phyloP scores from a whole-genome alignment of 2,329 filamentous ascomycete genomes.

The Tolypocladium pustulatum region DNA sequence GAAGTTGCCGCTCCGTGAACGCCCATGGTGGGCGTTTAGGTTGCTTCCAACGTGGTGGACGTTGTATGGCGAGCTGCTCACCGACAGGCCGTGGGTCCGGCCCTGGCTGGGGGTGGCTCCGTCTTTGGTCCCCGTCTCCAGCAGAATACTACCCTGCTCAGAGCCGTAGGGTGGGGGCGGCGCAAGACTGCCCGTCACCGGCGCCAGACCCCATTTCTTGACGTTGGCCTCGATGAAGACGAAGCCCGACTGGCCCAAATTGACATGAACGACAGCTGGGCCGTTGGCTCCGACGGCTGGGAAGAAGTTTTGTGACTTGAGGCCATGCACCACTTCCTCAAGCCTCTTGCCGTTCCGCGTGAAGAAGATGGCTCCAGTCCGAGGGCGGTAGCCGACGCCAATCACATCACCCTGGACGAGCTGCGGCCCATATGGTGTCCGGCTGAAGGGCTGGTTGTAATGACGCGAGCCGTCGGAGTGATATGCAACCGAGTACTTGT shows the following conservation, averaged over 20 bases:
- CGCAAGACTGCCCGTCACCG: slow-evolving; percentile 88
- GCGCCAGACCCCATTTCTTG: slow-evolving; percentile 97
- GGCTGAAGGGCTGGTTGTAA: slow-evolving; percentile 83
- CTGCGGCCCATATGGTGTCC: slow-evolving; percentile 69
- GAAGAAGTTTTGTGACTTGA: slow-evolving; percentile 95
- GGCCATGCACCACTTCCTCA: slow-evolving; percentile 84
- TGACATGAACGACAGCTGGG: slow-evolving; percentile 86
- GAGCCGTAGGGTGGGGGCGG: slow-evolving; percentile 94
- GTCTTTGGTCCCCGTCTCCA: slow-evolving; percentile 71
- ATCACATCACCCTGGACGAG: slow-evolving; percentile 93
- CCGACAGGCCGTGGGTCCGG: slow-evolving; percentile 36
- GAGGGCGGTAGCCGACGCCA: slow-evolving; percentile 86
- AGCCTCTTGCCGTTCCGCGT: slow-evolving; percentile 96
- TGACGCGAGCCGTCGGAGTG: slow-evolving; percentile 77
- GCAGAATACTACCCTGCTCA: slow-evolving; percentile 89
- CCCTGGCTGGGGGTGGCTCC: slow-evolving; percentile 35
- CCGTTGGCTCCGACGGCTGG: slow-evolving; percentile 94
- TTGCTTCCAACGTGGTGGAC: slow-evolving; percentile 33
- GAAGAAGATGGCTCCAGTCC: slow-evolving; percentile 93
- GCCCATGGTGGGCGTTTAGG: slow-evolving; percentile 53
- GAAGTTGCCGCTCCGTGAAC: slow-evolving; percentile 70
- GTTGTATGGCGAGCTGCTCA: slow-evolving; percentile 23
- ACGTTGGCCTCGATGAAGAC: slow-evolving; percentile 99
- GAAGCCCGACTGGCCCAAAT: slow-evolving; percentile 95
- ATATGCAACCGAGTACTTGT: slow-evolving; percentile 89